Conservation (phyloP, 2,329 filamentous ascomycete genomes). For the Diaporthe australafricana region DNA sequence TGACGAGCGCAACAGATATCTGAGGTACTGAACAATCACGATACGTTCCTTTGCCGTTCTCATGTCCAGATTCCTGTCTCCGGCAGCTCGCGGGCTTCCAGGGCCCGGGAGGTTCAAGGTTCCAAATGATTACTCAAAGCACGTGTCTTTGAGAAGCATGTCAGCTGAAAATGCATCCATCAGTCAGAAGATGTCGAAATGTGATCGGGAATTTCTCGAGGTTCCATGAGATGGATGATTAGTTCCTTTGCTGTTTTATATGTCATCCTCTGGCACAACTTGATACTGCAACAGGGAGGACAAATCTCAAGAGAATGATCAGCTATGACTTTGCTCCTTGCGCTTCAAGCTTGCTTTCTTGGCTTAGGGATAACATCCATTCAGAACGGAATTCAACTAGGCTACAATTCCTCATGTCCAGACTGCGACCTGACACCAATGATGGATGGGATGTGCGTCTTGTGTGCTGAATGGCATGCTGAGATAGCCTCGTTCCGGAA, state of each 20-base stretch:
- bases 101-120: not conserved
- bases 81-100: not conserved
- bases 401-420: not conserved
- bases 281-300: not conserved
- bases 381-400: not conserved
- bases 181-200: not conserved
- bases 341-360: not conserved
- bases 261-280: not conserved
- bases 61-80: not conserved
- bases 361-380: too few species aligned
- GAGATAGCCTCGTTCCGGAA: not conserved
- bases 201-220: too few species aligned
- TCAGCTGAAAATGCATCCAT: not conserved
- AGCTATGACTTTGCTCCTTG: too few species aligned
- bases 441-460: not conserved
- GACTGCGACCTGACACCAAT: not conserved
- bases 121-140: too few species aligned
- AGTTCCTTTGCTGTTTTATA: too few species aligned
- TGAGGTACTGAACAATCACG: not conserved
- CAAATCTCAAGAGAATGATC: not conserved
- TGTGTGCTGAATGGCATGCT: not conserved
- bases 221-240: too few species aligned
- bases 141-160: too few species aligned
- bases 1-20: not conserved
- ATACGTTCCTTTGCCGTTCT: not conserved